Conservation (phyloP, 2,329 filamentous ascomycete genomes). For the Phoma sp. region DNA sequence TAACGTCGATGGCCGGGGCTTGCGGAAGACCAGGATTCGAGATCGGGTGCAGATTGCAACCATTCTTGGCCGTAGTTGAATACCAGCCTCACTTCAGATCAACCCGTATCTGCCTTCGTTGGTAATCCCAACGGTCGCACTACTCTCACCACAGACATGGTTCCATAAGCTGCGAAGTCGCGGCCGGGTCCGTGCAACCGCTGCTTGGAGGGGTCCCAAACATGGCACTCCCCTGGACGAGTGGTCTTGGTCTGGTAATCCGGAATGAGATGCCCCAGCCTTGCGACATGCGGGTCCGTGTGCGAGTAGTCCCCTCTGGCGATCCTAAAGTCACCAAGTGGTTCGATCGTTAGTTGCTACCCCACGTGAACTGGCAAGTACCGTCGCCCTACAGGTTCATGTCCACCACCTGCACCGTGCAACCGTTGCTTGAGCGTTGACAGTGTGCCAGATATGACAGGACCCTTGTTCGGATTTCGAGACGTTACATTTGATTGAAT, state of each 20-base stretch:
- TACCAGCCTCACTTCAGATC: constrained; percentile 6
- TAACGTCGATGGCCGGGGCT: not conserved
- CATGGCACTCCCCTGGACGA: constrained; percentile 9
- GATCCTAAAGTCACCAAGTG: constrained; percentile 7
- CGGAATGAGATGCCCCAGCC: constrained; percentile 15
- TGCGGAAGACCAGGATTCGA: not conserved
- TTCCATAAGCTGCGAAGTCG: constrained; percentile 9
- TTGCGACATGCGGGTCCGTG: constrained; percentile 15
- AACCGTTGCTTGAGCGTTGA: constrained; percentile 15
- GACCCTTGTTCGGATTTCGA: constrained; percentile 3
- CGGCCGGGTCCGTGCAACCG: constrained; percentile 15
- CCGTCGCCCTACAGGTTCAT: constrained; percentile 8
- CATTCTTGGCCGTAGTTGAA: not conserved
- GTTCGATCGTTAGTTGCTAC: constrained; percentile 16
- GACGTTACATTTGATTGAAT: constrained; percentile 5
- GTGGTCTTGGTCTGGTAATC: constrained; percentile 8
- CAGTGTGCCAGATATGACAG: not conserved
- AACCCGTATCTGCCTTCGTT: not conserved
- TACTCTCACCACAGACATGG: constrained; percentile 17
- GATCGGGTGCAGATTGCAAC: constrained; percentile 2
- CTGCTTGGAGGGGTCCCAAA: constrained; percentile 3
- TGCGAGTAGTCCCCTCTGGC: constrained; percentile 4
- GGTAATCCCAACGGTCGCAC: constrained; percentile 5
- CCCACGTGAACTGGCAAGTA: constrained; percentile 15
- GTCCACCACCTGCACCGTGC: constrained; percentile 13